Evolutionary conservation across 306 rosid genomes (phyloP).

Genomic region (Fragaria vesca): DNA sequence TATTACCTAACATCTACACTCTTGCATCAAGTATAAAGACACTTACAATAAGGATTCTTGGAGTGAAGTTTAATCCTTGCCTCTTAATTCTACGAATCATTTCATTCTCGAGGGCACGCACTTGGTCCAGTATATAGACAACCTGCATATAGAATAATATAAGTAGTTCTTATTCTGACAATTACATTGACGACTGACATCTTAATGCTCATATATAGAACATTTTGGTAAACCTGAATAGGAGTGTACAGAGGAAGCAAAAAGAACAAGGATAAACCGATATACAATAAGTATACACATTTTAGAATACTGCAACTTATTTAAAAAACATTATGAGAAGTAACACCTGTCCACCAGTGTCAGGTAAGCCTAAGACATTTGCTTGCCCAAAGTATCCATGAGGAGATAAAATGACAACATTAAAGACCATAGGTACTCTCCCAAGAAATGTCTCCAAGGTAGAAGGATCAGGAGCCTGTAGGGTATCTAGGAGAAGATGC

Average conservation of each 20-base stretch:
- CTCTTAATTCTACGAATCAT: conserved; percentile 62
- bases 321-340: neutral
- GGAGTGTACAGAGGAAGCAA: neutral
- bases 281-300: neutral
- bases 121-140: conserved; percentile 83
- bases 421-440: conserved; percentile 78
- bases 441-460: conserved; percentile 79
- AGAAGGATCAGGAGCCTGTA: conserved; percentile 97
- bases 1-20: neutral
- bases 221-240: neutral
- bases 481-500: conserved; percentile 79
- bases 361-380: conserved; percentile 87
- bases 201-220: neutral
- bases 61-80: conserved; percentile 68
- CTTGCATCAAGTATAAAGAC: neutral
- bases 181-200: neutral
- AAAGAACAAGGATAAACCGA: neutral
- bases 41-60: conserved; percentile 71
- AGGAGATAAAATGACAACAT: conserved; percentile 78
- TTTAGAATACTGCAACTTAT: neutral
- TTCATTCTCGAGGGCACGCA: conserved; percentile 78
- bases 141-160: conserved; percentile 40
- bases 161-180: neutral
- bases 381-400: conserved; percentile 92
- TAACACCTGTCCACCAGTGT: conserved; percentile 98